Base-by-base conservation (phyloP, 2,329 filamentous ascomycete species). In the Beauveria scarabaeidicola region DNA sequence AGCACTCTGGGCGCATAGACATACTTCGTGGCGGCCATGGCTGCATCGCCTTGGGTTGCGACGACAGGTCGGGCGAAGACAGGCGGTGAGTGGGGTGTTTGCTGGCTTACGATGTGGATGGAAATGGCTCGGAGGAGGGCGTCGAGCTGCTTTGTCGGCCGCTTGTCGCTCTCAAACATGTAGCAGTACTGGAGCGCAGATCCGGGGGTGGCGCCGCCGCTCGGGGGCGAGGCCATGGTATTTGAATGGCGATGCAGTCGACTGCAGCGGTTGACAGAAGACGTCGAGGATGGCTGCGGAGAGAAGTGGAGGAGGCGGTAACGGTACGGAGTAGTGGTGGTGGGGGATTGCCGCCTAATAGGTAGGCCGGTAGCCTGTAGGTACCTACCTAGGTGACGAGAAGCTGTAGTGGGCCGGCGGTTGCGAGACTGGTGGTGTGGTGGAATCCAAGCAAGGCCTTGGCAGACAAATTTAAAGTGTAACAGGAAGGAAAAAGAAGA, bases 91-190 rank as follows among this genome's bases (percentile, higher is more conserved):
- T 53, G 48, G 32, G 53, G 47, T 53, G 53, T 40, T 23, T 11
- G 43, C n/a, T 19, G 48, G 55, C 85, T 74, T 79, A 92, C 89
- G 69, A 91, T 88, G 67, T 89, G 75, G 61, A 81, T 78, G 48
- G 83, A 87, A 65, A 92, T 84, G 36, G 86, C 85, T 65, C 84
- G 75, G 64, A 91, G 78, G 36, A 92, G 76, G 58, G 85, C 84
- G 70, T 88, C 81, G 29, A 92, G 79, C 48, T 86, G 71, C 56
- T 81, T 81, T 4, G 87, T 86, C 5, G 88, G 84, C 52, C 81
- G 82, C 72, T 90, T 90, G 70, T 89, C 79, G 40, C 76, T 73
- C 64, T 85, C 81, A 67, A 89, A 89, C 67, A 92, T 78, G 70
- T 87, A 86, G 52, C 83, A 82, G 74, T 89, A 90, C 59, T 72